A percentile compares a stretch with the other conserved stretches of the same genome.
These are phyloP conservation scores for Wallacemonas sp. DNA, from an alignment of 208 protist species.

Conservation along the genomic window DNA sequence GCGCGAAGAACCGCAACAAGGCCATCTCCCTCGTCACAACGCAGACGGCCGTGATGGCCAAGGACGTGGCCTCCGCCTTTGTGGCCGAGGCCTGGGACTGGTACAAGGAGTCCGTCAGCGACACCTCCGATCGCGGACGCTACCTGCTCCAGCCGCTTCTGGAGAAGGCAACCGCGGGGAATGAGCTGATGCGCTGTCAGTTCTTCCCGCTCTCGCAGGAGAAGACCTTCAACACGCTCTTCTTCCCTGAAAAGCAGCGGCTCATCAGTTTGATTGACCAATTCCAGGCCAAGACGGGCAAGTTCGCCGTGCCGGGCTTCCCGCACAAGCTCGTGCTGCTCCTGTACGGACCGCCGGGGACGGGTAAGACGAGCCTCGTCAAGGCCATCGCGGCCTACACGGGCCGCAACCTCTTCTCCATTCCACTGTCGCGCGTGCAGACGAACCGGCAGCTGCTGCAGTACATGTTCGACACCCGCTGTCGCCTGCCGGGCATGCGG, in stretches of 20 bases:
- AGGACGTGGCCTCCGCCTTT: slow-evolving; percentile 29
- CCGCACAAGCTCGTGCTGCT: slow-evolving; percentile 89
- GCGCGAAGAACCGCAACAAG: slow-evolving; percentile 9
- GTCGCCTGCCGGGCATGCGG: not conserved
- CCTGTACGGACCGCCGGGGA: slow-evolving; percentile 94
- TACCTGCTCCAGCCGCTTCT: slow-evolving; percentile 73
- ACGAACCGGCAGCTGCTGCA: slow-evolving; percentile 86
- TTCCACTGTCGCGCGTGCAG: slow-evolving; percentile 78
- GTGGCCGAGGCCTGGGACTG: slow-evolving; percentile 36
- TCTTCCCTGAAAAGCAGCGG: slow-evolving; percentile 84
- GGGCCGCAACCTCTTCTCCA: slow-evolving; percentile 76
- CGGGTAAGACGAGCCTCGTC: slow-evolving; percentile 94
- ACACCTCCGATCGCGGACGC: slow-evolving; percentile 29
- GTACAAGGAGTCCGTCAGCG: slow-evolving; percentile 50
- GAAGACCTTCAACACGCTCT: slow-evolving; percentile 91
- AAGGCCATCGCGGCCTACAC: slow-evolving; percentile 89
- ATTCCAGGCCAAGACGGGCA: slow-evolving; percentile 78
- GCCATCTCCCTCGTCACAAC: slow-evolving; percentile 6
- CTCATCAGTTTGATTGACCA: slow-evolving; percentile 82
- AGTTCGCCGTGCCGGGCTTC: slow-evolving; percentile 87
- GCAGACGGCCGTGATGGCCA: slow-evolving; percentile 12
- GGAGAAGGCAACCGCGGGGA: not conserved
- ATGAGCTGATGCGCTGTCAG: slow-evolving; percentile 43
- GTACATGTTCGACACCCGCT: slow-evolving; percentile 82
- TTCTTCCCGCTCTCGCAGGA: slow-evolving; percentile 74